Evolutionary conservation across 768 basidiomycete species (phyloP).

Genomic region (Mycena kentingensis): DNA sequence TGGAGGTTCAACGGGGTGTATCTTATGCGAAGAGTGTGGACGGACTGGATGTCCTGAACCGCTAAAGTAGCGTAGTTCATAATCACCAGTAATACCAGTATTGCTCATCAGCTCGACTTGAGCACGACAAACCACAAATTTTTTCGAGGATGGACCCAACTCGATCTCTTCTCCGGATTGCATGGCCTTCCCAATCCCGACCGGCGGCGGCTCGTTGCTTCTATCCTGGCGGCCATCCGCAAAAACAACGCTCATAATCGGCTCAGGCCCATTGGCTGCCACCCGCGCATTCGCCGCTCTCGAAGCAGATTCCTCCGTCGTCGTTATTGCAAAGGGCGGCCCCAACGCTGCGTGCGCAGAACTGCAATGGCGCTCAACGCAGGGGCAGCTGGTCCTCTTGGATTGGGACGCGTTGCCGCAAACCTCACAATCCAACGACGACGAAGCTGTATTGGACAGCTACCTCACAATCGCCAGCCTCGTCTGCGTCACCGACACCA

Average conservation of each 20-base stretch:
- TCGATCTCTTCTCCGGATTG: background rate
- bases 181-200: constrained; percentile 40
- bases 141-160: background rate
- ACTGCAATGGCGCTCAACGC: constrained; percentile 60
- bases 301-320: constrained; percentile 74
- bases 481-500: constrained; percentile 82
- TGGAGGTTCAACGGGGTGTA: too few species aligned
- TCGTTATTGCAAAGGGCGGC: constrained; percentile 60
- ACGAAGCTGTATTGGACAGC: constrained; percentile 46
- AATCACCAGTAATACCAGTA: too few species aligned
- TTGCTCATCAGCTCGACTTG: constrained; percentile 3
- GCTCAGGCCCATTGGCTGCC: constrained; percentile 79
- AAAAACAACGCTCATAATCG: constrained; percentile 68
- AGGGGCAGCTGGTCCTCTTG: constrained; percentile 57
- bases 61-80: too few species aligned
- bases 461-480: constrained; percentile 49
- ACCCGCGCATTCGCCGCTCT: constrained; percentile 80
- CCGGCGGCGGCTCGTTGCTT: constrained; percentile 71
- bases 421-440: constrained; percentile 29
- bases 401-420: constrained; percentile 54
- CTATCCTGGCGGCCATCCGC: constrained; percentile 69
- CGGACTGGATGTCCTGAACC: too few species aligned
- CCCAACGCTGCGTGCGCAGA: constrained; percentile 63
- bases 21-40: too few species aligned
- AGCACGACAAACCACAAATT: background rate